Base-by-base conservation (phyloP, 2,329 filamentous ascomycete species). In the Cryoendolithus antarcticus region DNA sequence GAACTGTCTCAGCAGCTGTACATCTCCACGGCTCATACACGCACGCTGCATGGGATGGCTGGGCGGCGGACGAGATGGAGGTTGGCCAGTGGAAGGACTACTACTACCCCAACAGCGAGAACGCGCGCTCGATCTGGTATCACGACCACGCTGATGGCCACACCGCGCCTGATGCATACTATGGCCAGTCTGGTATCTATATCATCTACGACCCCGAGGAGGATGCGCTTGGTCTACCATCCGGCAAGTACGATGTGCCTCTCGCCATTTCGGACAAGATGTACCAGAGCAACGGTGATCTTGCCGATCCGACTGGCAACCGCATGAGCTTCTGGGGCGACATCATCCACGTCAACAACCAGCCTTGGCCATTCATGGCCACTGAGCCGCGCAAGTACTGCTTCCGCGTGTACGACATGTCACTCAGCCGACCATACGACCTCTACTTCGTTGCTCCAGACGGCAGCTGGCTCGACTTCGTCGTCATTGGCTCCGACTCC, bases 341-440 rank as follows among this genome's bases (percentile, higher is more conserved):
- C 48, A 57, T 72, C 2, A 72, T 75, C 37, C 65, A 75, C 33
- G 72, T 75, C 40, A 76, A 77, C 47, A 69, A 69, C 2, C 66
- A 72, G 44, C 73, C 73, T 2, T 77, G 73, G 73, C 74, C 74
- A 2, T 75, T 63, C 45, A 47, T 74, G 7, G 62, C 66, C n/a
- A 72, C 76, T 3, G 69, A 77, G 54, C 72, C 71, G 5, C 66
- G 73, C 50, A 77, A 75, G 52, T 77, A 77, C 54, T 69, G 72
- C 12, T 66, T 77, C 47, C 61, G 73, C 2, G 50, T 75, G 39
- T 62, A 74, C 19, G 66, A 75, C 52, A 64, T 66, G 8, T 62
- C 66, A n/a, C 49, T 71, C 37, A 66, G 62, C 19, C 55, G 67
- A 34, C 62, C 63, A 10, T 75, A 70, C 41, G 55, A 62, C 10